Conservation (phyloP, 2,329 filamentous ascomycete species). For the Camillea tinctor region DNA sequence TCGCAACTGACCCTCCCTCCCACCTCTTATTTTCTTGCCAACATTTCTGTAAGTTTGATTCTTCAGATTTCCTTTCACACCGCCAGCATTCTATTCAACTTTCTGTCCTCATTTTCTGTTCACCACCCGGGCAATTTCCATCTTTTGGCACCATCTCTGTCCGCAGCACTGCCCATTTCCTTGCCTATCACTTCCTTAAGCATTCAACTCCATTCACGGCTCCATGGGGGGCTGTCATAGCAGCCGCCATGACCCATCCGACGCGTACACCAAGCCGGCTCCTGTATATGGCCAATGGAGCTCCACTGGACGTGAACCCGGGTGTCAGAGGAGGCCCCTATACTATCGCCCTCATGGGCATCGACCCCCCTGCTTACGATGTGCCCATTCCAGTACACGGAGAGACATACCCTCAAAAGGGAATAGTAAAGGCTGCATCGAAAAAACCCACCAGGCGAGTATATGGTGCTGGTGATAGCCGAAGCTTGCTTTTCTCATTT, state of each 20-base stretch:
- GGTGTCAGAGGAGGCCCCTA: slow-evolving; percentile 1
- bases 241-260: not conserved
- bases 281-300: not conserved
- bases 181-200: not conserved
- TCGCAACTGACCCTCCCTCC: not conserved
- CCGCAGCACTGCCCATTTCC: not conserved
- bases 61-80: not conserved
- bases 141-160: not conserved
- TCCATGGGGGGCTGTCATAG: not conserved
- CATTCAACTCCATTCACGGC: not conserved
- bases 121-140: not conserved
- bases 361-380: not conserved
- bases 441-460: not conserved
- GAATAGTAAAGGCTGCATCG: not conserved
- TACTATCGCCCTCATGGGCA: not conserved
- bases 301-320: not conserved
- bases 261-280: not conserved
- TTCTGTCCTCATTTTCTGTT: not conserved
- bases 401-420: not conserved
- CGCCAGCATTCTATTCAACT: not conserved
- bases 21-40: not conserved
- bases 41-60: not conserved
- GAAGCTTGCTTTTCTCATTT: not conserved
- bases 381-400: not conserved
- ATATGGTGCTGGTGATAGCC: not conserved